These are phyloP conservation scores for Zymoseptoria ardabiliae DNA, from an alignment of 2,329 filamentous ascomycete species.

Conservation along the genomic window DNA sequence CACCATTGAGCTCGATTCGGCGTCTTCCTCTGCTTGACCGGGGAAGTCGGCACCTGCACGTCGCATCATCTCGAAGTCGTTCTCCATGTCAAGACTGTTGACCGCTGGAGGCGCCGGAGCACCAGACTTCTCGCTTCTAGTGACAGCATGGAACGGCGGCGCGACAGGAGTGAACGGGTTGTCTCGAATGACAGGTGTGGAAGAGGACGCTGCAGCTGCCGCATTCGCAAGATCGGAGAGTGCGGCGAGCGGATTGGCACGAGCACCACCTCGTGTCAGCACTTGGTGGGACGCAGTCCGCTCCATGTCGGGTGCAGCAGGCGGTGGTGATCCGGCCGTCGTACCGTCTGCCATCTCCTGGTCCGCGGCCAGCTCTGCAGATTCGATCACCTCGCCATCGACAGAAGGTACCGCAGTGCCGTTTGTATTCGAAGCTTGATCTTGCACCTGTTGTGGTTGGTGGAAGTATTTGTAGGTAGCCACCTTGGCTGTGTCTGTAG, in stretches of 20 bases:
- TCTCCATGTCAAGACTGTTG: conserved; percentile 38
- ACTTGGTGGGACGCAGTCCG: conserved; percentile 53
- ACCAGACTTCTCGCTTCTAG: conserved; percentile 39
- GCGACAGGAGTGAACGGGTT: conserved; percentile 41
- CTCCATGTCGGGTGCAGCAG: conserved; percentile 46
- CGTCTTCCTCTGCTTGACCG: conserved; percentile 12
- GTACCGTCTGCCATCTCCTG: conserved; percentile 20
- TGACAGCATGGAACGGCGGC: conserved; percentile 39
- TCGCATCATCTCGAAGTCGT: conserved; percentile 44
- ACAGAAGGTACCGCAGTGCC: conserved; percentile 24
- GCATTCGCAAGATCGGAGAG: conserved; percentile 49
- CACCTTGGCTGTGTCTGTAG: conserved; percentile 54
- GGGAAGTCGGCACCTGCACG: conserved; percentile 19
- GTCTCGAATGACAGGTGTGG: conserved; percentile 20
- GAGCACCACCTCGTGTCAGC: conserved; percentile 43
- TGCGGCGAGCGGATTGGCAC: conserved; percentile 42
- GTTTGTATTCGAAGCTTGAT: conserved; percentile 19
- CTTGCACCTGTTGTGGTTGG: conserved; percentile 34
- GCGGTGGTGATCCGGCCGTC: conserved; percentile 22
- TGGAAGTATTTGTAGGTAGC: conserved; percentile 53
- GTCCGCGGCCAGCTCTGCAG: conserved; percentile 20
- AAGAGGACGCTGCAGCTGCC: conserved; percentile 28
- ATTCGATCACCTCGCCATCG: conserved; percentile 26
- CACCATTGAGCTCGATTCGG: conserved; percentile 15
- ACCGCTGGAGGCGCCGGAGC: conserved; percentile 41